Percentiles rank a stretch among this genome's conserved stretches.
phyloP scores from a whole-genome alignment of 371 early-diverging fungal genomes.

The Mucor lusitanicus region DNA sequence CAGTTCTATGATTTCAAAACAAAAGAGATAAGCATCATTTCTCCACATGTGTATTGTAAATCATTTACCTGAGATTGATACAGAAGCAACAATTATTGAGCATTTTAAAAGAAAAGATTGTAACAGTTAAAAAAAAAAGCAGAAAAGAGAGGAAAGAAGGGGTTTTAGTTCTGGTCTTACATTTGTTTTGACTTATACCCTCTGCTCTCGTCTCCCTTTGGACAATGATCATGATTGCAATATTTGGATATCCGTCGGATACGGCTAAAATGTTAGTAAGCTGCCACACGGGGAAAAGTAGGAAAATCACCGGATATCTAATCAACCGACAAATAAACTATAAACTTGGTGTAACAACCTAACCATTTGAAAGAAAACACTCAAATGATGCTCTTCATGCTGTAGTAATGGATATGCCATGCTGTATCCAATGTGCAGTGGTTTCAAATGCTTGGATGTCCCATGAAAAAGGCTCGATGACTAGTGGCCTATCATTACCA shows the following conservation, averaged over 20 bases:
- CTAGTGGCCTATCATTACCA: too few relatives aligned
- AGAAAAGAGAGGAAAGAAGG: constrained; percentile 3
- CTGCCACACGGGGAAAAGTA: background rate
- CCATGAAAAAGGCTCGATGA: too few relatives aligned
- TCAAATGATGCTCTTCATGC: background rate
- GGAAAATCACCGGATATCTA: background rate
- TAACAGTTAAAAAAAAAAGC: background rate
- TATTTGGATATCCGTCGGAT: background rate
- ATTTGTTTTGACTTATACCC: background rate
- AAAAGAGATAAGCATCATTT: background rate
- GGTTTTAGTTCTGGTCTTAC: background rate
- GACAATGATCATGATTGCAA: background rate
- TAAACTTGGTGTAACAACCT: background rate
- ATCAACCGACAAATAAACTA: background rate
- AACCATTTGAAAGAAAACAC: background rate
- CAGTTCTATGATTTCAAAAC: constrained; percentile 28
- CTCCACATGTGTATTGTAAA: background rate
- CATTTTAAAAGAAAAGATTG: constrained; percentile 11
- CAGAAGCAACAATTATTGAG: constrained; percentile 47
- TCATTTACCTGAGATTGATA: constrained; percentile 31
- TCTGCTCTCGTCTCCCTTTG: background rate
- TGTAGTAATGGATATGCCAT: background rate
- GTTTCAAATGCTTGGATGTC: too few relatives aligned
- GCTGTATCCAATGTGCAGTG: background rate
- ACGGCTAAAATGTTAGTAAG: background rate